Evolutionary conservation across 106 monocot species (phyloP).

Genomic region (Xerophyta viscosa): DNA sequence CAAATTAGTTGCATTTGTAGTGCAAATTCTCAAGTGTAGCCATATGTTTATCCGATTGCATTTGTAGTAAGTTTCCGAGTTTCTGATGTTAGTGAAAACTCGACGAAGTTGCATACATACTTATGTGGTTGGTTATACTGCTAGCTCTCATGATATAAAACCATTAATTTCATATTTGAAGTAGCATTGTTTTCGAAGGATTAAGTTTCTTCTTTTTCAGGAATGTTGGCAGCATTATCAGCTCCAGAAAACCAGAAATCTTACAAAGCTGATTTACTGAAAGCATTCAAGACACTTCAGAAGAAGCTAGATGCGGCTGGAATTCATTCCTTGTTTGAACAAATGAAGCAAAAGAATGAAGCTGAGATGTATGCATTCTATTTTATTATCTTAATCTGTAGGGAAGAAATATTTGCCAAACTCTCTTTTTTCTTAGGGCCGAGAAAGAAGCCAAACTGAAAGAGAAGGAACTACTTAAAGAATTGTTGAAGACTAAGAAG

Average conservation of each 20-base stretch:
- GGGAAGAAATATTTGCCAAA: no score
- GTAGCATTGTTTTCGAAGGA: no score
- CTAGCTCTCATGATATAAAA: no score
- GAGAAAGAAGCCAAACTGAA: constrained; percentile 48
- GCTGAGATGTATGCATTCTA: constrained; percentile 38
- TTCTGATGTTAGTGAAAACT: no score
- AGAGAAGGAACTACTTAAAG: constrained; percentile 57
- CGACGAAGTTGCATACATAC: no score
- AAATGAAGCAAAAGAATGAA: constrained; percentile 35
- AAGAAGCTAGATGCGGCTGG: constrained; percentile 29
- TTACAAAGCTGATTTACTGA: constrained; percentile 26
- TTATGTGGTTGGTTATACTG: no score
- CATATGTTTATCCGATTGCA: no score
- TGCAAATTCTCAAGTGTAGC: no score
- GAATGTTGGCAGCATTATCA: constrained; percentile 34
- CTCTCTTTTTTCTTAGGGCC: constrained; percentile 32
- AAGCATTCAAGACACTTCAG: constrained; percentile 46
- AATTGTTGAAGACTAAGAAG: constrained; percentile 35
- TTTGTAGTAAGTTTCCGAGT: no score
- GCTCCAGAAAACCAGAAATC: constrained; percentile 16
- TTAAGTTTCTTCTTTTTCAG: constrained; percentile 28
- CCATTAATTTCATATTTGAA: no score
- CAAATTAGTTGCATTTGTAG: no score
- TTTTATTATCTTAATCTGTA: not conserved
- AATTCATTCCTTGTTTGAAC: constrained; percentile 58